phyloP scores from a whole-genome alignment of 140 eudicot species.

The Bidens hawaiensis region DNA sequence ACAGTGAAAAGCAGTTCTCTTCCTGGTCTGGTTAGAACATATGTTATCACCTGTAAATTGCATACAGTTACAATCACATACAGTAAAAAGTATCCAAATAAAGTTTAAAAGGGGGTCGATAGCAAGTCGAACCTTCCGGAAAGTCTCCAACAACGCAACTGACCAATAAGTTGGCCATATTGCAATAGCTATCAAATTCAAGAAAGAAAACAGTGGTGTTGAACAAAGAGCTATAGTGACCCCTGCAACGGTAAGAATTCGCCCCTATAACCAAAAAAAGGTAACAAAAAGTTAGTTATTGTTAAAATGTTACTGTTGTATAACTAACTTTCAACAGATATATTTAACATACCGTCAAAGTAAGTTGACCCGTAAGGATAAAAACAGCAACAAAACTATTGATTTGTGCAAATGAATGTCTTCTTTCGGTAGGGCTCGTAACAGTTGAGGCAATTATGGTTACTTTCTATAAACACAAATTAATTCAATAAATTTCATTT shows the following conservation, averaged over 20 bases:
- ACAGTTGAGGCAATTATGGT: constrained; percentile 71
- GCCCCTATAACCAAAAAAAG: constrained; percentile 59
- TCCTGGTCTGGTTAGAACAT: constrained; percentile 86
- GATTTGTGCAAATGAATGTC: constrained; percentile 82
- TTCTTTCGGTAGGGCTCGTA: constrained; percentile 61
- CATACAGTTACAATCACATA: background rate
- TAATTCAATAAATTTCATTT: background rate
- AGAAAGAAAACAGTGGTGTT: constrained; percentile 58
- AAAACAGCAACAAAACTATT: constrained; percentile 89
- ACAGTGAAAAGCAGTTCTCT: constrained; percentile 88
- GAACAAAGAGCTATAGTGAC: constrained; percentile 77
- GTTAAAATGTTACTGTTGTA: background rate
- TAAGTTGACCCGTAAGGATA: constrained; percentile 88
- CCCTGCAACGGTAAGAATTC: constrained; percentile 76
- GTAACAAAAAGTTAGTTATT: no score
- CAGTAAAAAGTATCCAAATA: background rate
- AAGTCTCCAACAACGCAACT: constrained; percentile 72
- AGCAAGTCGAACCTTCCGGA: constrained; percentile 60
- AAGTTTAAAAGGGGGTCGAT: no score
- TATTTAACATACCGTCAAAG: constrained; percentile 66
- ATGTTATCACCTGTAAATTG: constrained; percentile 54
- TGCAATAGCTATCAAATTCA: constrained; percentile 69
- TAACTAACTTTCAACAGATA: background rate
- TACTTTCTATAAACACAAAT: constrained; percentile 51
- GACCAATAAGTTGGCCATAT: constrained; percentile 78